Evolutionary conservation across 2,329 filamentous ascomycete genomes (phyloP), one percentile per base, ranked within the genome.

Genomic region (Colletotrichum brevisporum): DNA sequence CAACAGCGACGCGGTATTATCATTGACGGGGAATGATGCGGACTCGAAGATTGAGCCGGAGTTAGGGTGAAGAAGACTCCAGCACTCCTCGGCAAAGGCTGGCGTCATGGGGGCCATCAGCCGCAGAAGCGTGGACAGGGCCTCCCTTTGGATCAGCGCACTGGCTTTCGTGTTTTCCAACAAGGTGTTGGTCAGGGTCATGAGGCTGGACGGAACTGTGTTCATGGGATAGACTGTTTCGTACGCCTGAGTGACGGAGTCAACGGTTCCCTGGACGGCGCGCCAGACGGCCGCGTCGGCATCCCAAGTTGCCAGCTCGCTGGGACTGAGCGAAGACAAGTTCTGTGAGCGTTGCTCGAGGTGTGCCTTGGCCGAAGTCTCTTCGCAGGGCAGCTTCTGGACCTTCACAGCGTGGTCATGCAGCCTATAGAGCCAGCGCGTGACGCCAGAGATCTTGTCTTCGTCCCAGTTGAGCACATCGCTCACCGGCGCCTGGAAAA

Each of bases 401-500:
- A 82, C 73, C 15, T 72, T 73, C 5, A 70, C 70, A 5, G 91
- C 85, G 39, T 91, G 81, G 52, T 90, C 88, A 78, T 90, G 83
- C 16, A 97, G 77, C 21, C 92, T 87, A 4, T 85, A 84, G 16
- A 97, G 85, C 94, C 94, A 97, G 60, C 94, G 88, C 57, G 92
- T 92, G 18, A 97, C 88, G 2, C 94, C 94, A 0, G 90, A 83
- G 57, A 97, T 95, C 78, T 94, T 95, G 48, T 86, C 83, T 75
- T 94, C 93, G 62, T 97, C 94, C 94, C 94, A 97, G 78, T 96
- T 93, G 2, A 97, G 86, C 1, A 96, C 88, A 65, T 97, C 94
- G 50, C 86, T 90, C 15, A 97, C 92, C 0, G 94, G 94, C 1
- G 94, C 94, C 74, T 95, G 92, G 83, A 97, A 97, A 6, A 97